A percentile compares a stretch with the other conserved stretches of the same genome.
phyloP scores from a whole-genome alignment of 768 basidiomycete genomes.

The Mycena filopes region DNA sequence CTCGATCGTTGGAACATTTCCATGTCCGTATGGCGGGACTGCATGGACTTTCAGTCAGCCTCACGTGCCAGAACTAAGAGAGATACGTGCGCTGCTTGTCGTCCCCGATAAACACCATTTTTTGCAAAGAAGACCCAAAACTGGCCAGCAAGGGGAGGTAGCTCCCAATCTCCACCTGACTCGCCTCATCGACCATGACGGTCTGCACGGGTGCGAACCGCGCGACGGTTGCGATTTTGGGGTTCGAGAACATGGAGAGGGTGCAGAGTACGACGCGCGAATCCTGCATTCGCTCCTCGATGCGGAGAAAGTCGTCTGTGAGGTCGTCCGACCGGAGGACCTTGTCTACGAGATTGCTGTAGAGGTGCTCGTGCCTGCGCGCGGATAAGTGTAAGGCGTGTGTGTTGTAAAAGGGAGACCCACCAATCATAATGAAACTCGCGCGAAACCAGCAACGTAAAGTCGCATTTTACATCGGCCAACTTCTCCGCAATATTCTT shows the following conservation, averaged over 20 bases:
- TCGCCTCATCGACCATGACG: conserved; percentile 64
- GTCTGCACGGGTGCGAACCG: conserved; percentile 49
- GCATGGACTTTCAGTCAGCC: conserved; percentile 32
- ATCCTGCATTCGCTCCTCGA: conserved; percentile 42
- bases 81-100: conserved; percentile 50
- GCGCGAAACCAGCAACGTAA: conserved; percentile 70
- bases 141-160: conserved; percentile 54
- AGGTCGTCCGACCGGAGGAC: conserved; percentile 58
- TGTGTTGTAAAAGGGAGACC: conserved; percentile 34
- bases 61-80: conserved; percentile 27
- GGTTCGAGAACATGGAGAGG: conserved; percentile 67
- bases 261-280: conserved; percentile 74
- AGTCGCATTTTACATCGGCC: conserved; percentile 58
- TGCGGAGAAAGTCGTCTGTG: conserved; percentile 32
- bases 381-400: conserved; percentile 13
- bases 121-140: conserved; percentile 48
- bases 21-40: conserved; percentile 68
- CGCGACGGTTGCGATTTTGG: conserved; percentile 36
- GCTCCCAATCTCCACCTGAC: conserved; percentile 54
- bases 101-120: conserved; percentile 64
- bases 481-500: conserved; percentile 85
- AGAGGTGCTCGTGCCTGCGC: conserved; percentile 79
- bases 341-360: conserved; percentile 56
- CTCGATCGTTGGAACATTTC: conserved; percentile 52
- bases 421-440: conserved; percentile 75